Evolutionary conservation across 2,329 filamentous ascomycete genomes (phyloP).

Genomic region (Aspergillus persii): DNA sequence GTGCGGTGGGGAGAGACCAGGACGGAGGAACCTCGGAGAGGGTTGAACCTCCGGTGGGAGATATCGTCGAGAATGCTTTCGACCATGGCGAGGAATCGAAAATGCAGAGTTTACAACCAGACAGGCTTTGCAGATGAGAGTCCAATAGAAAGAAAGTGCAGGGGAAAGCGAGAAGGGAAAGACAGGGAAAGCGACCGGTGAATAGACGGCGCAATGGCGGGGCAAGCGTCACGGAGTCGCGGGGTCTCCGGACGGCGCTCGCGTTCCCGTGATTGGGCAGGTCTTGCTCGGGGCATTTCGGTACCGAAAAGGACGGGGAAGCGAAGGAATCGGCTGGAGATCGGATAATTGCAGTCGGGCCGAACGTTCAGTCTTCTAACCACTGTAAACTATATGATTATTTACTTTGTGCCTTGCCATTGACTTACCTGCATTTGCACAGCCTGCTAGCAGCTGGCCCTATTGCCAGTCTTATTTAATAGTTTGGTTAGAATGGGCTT

Average conservation of each 20-base stretch:
- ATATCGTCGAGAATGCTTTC: constrained; percentile 88
- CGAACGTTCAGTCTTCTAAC: no score
- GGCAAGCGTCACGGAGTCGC: constrained; percentile 12
- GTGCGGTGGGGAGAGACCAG: constrained; percentile 94
- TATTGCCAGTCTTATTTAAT: no score
- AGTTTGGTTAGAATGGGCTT: no score
- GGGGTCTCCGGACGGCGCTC: constrained; percentile 20
- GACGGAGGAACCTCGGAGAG: constrained; percentile 84
- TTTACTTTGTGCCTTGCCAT: no score
- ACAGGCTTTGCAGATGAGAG: background rate
- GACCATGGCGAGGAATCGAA: constrained; percentile 53
- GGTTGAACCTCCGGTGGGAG: constrained; percentile 91
- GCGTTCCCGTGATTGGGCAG: background rate
- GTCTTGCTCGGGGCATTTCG: constrained; percentile 3
- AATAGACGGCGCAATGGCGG: constrained; percentile 4
- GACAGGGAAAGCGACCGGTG: constrained; percentile 1
- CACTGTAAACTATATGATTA: no score
- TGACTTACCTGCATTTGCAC: no score
- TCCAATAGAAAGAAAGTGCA: background rate
- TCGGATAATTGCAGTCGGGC: background rate
- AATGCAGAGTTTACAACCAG: background rate
- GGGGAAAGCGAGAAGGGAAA: background rate
- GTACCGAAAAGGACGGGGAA: constrained; percentile 1
- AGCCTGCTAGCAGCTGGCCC: no score
- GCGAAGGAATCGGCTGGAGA: background rate